phyloP scores from a whole-genome alignment of 257 asterid genomes.

The Nicotiana undulata region DNA sequence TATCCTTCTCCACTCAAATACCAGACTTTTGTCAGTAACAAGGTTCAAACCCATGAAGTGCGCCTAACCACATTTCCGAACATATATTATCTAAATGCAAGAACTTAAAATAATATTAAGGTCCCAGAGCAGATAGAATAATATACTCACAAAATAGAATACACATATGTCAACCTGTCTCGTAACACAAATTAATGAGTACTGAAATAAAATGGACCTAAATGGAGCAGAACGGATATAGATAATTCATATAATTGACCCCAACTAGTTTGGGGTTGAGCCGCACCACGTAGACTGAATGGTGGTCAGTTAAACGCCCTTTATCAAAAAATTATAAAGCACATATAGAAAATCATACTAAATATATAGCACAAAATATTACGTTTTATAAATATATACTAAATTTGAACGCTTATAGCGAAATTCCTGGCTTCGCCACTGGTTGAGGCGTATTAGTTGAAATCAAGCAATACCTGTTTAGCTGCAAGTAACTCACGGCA shows the following conservation, averaged over 20 bases:
- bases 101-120: background rate
- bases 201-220: background rate
- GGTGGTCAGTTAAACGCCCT: too few relatives aligned
- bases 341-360: too few relatives aligned
- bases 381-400: too few relatives aligned
- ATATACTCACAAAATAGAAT: background rate
- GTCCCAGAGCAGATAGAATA: background rate
- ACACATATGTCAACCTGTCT: background rate
- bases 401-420: too few relatives aligned
- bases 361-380: too few relatives aligned
- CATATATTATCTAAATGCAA: background rate
- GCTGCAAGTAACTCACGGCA: slow-evolving; percentile 93
- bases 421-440: too few relatives aligned
- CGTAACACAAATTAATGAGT: background rate
- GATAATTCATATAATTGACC: background rate
- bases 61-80: background rate
- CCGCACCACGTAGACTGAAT: too few relatives aligned
- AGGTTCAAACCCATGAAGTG: too few relatives aligned
- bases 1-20: too few relatives aligned
- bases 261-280: too few relatives aligned
- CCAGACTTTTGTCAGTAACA: too few relatives aligned
- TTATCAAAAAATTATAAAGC: too few relatives aligned
- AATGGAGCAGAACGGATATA: background rate
- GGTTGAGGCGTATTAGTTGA: background rate
- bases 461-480: slow-evolving; percentile 54